These are phyloP conservation scores for Amauroascus niger DNA, from an alignment of 2,329 filamentous ascomycete genomes.

Conservation along the genomic window DNA sequence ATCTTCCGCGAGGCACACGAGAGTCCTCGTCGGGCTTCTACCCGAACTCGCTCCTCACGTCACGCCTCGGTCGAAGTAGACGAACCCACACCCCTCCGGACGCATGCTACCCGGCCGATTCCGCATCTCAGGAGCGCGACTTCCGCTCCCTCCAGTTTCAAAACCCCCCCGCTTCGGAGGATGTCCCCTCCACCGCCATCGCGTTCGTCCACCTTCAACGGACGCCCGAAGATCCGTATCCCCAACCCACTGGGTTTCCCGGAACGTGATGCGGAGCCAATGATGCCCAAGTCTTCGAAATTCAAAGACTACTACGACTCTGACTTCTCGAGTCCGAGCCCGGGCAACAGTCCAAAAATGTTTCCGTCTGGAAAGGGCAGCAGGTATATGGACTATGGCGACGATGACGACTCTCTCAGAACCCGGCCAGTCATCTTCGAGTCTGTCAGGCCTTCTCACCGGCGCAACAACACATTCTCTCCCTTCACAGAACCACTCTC, in stretches of 20 bases:
- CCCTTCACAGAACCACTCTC: no score
- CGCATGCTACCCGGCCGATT: constrained; percentile 21
- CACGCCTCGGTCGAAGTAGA: constrained; percentile 24
- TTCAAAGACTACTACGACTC: constrained; percentile 35
- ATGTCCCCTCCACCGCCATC: constrained; percentile 26
- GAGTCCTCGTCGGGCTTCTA: constrained; percentile 25
- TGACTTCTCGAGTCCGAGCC: constrained; percentile 34
- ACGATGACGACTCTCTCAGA: constrained; percentile 20
- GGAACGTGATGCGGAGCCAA: constrained; percentile 17
- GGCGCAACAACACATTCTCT: no score
- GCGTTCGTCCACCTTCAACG: constrained; percentile 28
- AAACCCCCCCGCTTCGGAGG: constrained; percentile 20
- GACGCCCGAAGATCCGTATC: constrained; percentile 24
- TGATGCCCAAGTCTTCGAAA: constrained; percentile 28
- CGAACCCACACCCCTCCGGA: constrained; percentile 26
- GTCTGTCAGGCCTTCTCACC: no score
- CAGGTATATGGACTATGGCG: constrained; percentile 27
- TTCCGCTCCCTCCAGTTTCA: constrained; percentile 28
- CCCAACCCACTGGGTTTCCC: constrained; percentile 21
- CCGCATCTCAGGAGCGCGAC: constrained; percentile 31
- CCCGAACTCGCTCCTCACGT: constrained; percentile 22
- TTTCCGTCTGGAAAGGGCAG: constrained; percentile 25
- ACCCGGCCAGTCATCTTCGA: no score
- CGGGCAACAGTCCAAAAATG: constrained; percentile 37
- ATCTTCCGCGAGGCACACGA: constrained; percentile 24